A percentile compares a stretch with the other conserved stretches of the same genome.
phyloP scores from a whole-genome alignment of 352 stramenopile species.

The Phytophthora sp. region DNA sequence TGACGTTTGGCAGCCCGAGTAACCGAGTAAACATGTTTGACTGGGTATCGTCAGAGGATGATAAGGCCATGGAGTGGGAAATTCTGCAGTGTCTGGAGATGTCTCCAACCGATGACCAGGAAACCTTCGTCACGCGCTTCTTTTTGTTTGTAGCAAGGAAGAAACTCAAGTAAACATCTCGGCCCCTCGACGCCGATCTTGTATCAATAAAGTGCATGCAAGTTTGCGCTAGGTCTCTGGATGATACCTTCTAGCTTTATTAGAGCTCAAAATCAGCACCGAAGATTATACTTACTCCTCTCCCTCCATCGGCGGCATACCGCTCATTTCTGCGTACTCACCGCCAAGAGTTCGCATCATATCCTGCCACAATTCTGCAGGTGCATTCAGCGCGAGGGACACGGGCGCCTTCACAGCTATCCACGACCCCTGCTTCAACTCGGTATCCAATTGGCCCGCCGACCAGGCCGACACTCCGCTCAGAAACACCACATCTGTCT shows the following conservation, averaged over 20 bases:
- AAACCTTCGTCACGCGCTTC: constrained; percentile 50
- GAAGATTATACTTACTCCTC: constrained; percentile 28
- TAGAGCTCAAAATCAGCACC: constrained; percentile 7
- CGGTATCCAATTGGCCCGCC: constrained; percentile 67
- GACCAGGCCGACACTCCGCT: constrained; percentile 79
- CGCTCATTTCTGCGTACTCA: constrained; percentile 78
- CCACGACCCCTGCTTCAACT: constrained; percentile 77
- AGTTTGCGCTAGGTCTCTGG: constrained; percentile 2
- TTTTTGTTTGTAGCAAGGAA: constrained; percentile 62
- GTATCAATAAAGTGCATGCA: constrained; percentile 25
- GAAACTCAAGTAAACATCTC: constrained; percentile 33
- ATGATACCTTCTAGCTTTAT: constrained; percentile 28
- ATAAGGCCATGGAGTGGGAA: constrained; percentile 45
- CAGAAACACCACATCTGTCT: constrained; percentile 79
- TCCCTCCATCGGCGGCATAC: constrained; percentile 62
- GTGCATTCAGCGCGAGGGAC: constrained; percentile 68
- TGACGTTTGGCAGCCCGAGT: constrained; percentile 56
- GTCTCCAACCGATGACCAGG: constrained; percentile 34
- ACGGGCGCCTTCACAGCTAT: constrained; percentile 77
- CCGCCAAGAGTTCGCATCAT: constrained; percentile 71
- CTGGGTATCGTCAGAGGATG: constrained; percentile 25
- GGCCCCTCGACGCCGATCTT: constrained; percentile 3
- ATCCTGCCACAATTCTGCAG: constrained; percentile 68
- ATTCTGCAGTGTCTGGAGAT: constrained; percentile 63
- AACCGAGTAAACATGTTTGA: constrained; percentile 64